Base-by-base conservation (phyloP, 441 rosid species). In the Dalechampia spathulata region DNA sequence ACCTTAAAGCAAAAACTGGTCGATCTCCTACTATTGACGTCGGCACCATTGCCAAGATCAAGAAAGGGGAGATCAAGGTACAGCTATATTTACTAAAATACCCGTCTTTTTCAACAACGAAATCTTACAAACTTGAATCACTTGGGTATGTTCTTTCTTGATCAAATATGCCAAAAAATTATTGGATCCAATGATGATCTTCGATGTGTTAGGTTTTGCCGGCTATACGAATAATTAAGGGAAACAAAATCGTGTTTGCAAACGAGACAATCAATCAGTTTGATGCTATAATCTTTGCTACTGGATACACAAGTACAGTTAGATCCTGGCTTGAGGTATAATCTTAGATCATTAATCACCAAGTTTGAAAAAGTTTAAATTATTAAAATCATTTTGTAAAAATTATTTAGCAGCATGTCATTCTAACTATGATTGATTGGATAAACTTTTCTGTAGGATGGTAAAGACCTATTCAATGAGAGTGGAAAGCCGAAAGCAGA, bases 401-500 rank as follows among this genome's bases (percentile, higher is more conserved):
- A n/a, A n/a, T n/a, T n/a, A n/a, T 30, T 30, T 30, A 30, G 34
- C 34, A 30, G n/a, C n/a, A n/a, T n/a, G n/a, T n/a, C n/a, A n/a
- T n/a, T 30, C 8, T 30, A 30, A 30, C 4, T 30, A 30, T 30
- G 34, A 30, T 8, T 30, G 8, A 30, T 30, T 30, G 4, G 34
- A 30, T 30, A 30, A 30, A 30, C 34, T 30, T 8, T 57, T 58
- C 7, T 62, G 55, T 40, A 83, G 82, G 73, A 69, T 28, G 67
- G 60, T 5, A 50, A 61, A 0, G 57, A 73, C 16, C 52, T 74
- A 4, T 58, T 83, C 57, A 55, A 69, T 32, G 67, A 70, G 20
- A 49, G 56, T 17, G 83, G 89, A 39, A 64, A 80, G 72, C 86
- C 81, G 0, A 62, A 39, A 14, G 16, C 30, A n/a, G 34, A 60